Base-by-base conservation (phyloP, 2,329 filamentous ascomycete genomes). In the Colletotrichum echinochloae region DNA sequence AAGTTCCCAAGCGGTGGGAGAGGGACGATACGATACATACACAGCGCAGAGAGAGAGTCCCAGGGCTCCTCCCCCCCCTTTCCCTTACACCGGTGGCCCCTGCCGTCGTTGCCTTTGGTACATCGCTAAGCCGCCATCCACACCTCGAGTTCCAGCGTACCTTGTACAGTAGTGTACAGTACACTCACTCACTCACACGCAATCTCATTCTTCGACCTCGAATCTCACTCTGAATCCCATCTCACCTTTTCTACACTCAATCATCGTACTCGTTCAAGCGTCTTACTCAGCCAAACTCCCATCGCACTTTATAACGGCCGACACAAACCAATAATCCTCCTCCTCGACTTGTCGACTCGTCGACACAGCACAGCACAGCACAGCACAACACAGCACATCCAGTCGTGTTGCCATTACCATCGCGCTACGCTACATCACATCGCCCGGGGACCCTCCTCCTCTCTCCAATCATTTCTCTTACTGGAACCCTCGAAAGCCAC, bases 391-490 rank as follows among this genome's bases (percentile, higher is more conserved):
- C n/a, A n/a, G n/a, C n/a, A n/a, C n/a, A n/a, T n/a, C n/a, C n/a
- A n/a, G n/a, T 16, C 4, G n/a, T 49, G 30, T 35, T 46, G 56
- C 56, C 20, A 20, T 20, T 33, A 20, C 41, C 51, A 54, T 16
- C 18, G 5, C 23, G 37, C 5, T 6, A 41, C 30, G 30, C 39
- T 39, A 16, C 51, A 33, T 35, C 28, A 56, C 65, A 70, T 66
- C 39, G 49, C 16, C 62, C 46, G 33, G 55, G 62, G 37, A 39
- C 62, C 55, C 66, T 14, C 39, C 16, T 55, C 55, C 66, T 14
- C 39, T 5, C 56, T 56, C 55, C 59, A 62, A 46, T 61, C 62
- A 65, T 60, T 37, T 60, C 65, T 35, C 55, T 16, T 37, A 35
- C 52, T 44, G 41, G 41, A 23, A 9, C 46, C 46, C 23, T 23